Percentiles rank a stretch among this genome's conserved stretches.
Evolutionary conservation across 2,329 filamentous ascomycete genomes (phyloP).

Genomic region (Bipolaris zeicola): DNA sequence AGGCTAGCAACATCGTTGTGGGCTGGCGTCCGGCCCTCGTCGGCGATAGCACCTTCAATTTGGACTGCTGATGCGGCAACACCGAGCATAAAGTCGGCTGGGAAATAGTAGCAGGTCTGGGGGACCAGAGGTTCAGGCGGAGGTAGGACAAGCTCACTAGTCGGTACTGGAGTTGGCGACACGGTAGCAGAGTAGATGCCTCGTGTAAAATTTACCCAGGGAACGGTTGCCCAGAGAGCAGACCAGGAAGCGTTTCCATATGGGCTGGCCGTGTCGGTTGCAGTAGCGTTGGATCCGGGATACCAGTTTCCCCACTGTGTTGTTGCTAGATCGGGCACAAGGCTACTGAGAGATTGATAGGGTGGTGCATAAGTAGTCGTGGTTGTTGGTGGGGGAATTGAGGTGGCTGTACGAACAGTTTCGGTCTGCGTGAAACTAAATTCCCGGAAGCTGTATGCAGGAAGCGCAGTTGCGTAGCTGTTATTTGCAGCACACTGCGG

Average conservation of each 20-base stretch:
- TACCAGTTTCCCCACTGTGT: slow-evolving; percentile 53
- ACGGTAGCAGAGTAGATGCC: slow-evolving; percentile 59
- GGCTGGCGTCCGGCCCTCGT: slow-evolving; percentile 35
- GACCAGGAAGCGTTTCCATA: slow-evolving; percentile 51
- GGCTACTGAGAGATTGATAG: slow-evolving; percentile 42
- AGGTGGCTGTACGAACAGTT: slow-evolving; percentile 48
- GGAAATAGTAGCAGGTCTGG: slow-evolving; percentile 58
- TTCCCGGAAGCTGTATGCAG: slow-evolving; percentile 38
- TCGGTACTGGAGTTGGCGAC: slow-evolving; percentile 60
- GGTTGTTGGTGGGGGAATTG: slow-evolving; percentile 39
- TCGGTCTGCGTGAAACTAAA: slow-evolving; percentile 49
- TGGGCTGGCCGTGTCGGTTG: slow-evolving; percentile 43
- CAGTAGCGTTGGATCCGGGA: slow-evolving; percentile 40
- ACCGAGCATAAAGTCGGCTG: slow-evolving; percentile 51
- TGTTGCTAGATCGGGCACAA: slow-evolving; percentile 46
- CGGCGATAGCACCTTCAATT: slow-evolving; percentile 41
- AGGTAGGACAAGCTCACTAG: slow-evolving; percentile 61
- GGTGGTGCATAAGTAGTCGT: slow-evolving; percentile 46
- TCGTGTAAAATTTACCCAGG: slow-evolving; percentile 45
- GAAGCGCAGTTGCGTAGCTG: slow-evolving; percentile 34
- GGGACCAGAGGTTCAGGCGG: slow-evolving; percentile 59
- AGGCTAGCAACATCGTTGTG: slow-evolving; percentile 26
- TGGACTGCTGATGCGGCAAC: slow-evolving; percentile 37
- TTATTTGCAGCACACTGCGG: slow-evolving; percentile 36
- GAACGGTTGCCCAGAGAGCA: slow-evolving; percentile 44